These are phyloP conservation scores for Cystobasidium onofrii DNA, from an alignment of 768 basidiomycete species.

Conservation along the genomic window DNA sequence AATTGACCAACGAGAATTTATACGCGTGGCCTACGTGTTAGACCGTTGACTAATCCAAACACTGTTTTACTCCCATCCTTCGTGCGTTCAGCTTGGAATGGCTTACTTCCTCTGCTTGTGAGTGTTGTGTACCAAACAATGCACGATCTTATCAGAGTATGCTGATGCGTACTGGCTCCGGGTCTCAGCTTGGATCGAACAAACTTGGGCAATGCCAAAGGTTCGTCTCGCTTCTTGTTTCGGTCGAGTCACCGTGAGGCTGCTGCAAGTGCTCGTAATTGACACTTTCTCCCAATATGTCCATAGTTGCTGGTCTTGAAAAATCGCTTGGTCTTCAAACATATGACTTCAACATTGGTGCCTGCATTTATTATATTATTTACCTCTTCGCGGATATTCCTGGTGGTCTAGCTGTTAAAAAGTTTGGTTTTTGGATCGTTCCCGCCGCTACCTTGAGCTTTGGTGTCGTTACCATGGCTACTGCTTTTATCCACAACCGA, in stretches of 20 bases:
- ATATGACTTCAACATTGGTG: conserved; percentile 32
- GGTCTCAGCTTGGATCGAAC: conserved; percentile 1
- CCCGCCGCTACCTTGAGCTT: conserved; percentile 24
- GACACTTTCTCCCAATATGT: not conserved
- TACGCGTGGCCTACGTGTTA: too few species aligned
- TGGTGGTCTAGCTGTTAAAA: conserved; percentile 20
- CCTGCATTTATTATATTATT: conserved; percentile 25
- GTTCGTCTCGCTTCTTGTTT: not conserved
- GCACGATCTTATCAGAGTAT: too few species aligned
- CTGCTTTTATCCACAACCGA: conserved; percentile 30
- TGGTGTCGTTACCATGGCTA: conserved; percentile 21
- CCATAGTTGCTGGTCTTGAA: conserved; percentile 24
- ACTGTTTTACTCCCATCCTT: not conserved
- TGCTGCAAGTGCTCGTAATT: too few species aligned
- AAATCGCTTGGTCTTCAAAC: conserved; percentile 24
- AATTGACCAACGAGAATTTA: too few species aligned
- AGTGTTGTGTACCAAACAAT: too few species aligned
- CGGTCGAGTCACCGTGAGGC: too few species aligned
- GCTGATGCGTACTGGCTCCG: too few species aligned
- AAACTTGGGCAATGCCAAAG: conserved; percentile 27
- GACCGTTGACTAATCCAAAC: too few species aligned
- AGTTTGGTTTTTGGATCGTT: conserved; percentile 26
- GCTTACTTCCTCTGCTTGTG: conserved; percentile 27
- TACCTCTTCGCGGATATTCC: conserved; percentile 28
- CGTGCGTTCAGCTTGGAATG: conserved; percentile 3